Evolutionary conservation across 371 early-diverging fungal genomes (phyloP).

Genomic region (Gilbertella persicaria): DNA sequence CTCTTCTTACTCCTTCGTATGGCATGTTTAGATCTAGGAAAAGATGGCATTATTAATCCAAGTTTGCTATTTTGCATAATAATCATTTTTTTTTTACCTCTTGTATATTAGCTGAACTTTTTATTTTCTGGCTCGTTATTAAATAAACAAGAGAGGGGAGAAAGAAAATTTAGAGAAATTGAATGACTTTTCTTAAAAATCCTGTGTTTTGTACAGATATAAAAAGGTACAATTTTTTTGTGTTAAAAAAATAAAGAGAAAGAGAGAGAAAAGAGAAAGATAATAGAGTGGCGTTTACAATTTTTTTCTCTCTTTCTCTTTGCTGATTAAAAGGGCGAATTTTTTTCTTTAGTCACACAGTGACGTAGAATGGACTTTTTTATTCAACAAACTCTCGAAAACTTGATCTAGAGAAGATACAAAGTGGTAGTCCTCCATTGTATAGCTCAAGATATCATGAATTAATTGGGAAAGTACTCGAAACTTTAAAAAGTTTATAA

Average conservation of each 20-base stretch:
- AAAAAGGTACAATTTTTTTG: neutral
- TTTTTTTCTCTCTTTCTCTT: too few species aligned
- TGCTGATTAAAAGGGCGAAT: neutral
- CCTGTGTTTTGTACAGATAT: neutral
- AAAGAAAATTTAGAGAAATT: too few species aligned
- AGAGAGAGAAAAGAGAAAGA: neutral
- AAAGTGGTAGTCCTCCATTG: constrained; percentile 37
- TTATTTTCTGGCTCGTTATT: too few species aligned
- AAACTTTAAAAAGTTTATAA: constrained; percentile 47
- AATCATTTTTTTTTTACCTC: neutral
- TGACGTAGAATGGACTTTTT: constrained; percentile 1
- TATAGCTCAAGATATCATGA: constrained; percentile 16
- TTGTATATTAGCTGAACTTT: too few species aligned
- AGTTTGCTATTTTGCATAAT: neutral
- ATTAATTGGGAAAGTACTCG: constrained; percentile 29
- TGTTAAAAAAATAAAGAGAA: neutral
- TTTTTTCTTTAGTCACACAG: constrained; percentile 5
- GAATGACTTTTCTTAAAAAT: too few species aligned
- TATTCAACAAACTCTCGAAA: neutral
- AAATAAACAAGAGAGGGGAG: too few species aligned
- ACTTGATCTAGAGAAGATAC: constrained; percentile 35
- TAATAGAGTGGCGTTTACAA: neutral
- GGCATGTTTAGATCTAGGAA: neutral
- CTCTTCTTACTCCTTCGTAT: neutral
- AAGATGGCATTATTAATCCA: neutral